These are phyloP conservation scores for Trichoderma citrinoviride DNA, from an alignment of 2,329 filamentous ascomycete genomes.

Conservation along the genomic window DNA sequence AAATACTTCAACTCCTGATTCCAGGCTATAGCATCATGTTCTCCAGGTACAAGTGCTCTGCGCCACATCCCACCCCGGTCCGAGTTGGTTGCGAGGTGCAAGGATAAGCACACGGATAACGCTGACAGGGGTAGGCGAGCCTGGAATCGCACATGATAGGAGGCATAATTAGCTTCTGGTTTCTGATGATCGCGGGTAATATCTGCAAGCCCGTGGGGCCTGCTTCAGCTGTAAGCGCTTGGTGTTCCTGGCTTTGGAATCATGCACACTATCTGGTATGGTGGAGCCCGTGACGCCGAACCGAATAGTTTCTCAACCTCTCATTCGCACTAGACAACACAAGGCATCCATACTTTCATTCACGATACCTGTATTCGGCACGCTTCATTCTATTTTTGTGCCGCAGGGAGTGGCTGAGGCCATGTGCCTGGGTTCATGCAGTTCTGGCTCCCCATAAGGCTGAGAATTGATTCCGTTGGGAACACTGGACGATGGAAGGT, in stretches of 20 bases:
- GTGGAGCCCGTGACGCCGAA: background rate
- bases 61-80: background rate
- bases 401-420: background rate
- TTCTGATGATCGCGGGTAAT: constrained; percentile 1
- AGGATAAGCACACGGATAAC: constrained; percentile 3
- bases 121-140: background rate
- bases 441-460: constrained; percentile 4
- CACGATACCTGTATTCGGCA: background rate
- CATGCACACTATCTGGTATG: constrained; percentile 3
- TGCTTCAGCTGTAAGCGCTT: constrained; percentile 17
- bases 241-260: constrained; percentile 15
- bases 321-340: background rate
- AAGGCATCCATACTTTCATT: background rate
- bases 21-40: background rate
- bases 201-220: constrained; percentile 16
- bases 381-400: background rate
- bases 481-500: background rate
- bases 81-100: background rate
- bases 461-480: background rate
- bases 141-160: constrained; percentile 6
- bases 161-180: background rate
- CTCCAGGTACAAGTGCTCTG: background rate
- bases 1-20: constrained; percentile 13
- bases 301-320: background rate
- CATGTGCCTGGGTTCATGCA: background rate